phyloP scores from a whole-genome alignment of 169 alveolate genomes.

The Cyclospora cayetanensis region DNA sequence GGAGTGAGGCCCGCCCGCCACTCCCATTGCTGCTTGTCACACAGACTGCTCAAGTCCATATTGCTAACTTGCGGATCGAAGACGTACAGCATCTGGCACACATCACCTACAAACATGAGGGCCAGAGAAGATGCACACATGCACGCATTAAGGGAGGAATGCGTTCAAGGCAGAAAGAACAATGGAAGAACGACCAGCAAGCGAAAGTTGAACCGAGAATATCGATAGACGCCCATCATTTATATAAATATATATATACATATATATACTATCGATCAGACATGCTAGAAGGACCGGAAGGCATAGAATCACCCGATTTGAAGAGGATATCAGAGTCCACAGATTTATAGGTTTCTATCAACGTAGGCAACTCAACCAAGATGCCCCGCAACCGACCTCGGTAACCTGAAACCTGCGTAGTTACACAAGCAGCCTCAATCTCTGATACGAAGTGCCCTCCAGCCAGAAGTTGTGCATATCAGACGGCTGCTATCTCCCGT shows the following conservation, averaged over 20 bases:
- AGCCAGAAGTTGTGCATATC: background rate
- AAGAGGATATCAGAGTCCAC: conserved; percentile 86
- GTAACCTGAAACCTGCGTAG: conserved; percentile 61
- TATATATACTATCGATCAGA: background rate
- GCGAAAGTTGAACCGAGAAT: background rate
- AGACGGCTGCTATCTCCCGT: background rate
- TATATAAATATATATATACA: background rate
- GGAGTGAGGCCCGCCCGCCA: conserved; percentile 90
- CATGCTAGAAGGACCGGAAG: background rate
- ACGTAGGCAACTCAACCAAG: conserved; percentile 86
- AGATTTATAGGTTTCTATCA: conserved; percentile 86
- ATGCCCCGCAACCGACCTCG: conserved; percentile 77
- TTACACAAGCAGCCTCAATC: background rate
- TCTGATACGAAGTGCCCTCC: background rate
- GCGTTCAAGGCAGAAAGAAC: background rate
- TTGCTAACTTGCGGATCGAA: conserved; percentile 77
- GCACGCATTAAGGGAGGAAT: background rate
- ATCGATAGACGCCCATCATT: background rate
- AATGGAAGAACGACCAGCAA: background rate
- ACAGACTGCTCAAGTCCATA: conserved; percentile 71
- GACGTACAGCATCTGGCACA: conserved; percentile 82
- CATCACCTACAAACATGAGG: conserved; percentile 65
- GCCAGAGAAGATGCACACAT: background rate
- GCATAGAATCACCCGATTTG: conserved; percentile 78
- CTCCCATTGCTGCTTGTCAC: conserved; percentile 84